Evolutionary conservation across 305 asterid genomes (phyloP).

Genomic region (Fraxinus baroniana): DNA sequence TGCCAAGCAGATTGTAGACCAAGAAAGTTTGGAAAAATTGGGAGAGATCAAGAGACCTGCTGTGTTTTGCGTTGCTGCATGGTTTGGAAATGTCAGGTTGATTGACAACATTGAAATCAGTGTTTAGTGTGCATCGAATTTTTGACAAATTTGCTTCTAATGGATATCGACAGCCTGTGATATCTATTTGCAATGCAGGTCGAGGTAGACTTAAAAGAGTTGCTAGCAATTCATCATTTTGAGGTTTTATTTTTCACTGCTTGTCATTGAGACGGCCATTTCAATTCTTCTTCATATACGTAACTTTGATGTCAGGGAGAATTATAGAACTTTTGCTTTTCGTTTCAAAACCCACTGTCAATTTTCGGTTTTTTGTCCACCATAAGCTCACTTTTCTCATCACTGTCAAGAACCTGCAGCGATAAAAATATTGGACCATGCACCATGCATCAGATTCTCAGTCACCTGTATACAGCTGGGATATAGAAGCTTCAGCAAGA

Average conservation of each 20-base stretch:
- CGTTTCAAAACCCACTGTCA: not conserved
- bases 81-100: slow-evolving; percentile 84
- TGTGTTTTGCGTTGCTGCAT: slow-evolving; percentile 82
- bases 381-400: slow-evolving; percentile 63
- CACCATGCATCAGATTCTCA: slow-evolving; percentile 5
- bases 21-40: slow-evolving; percentile 54
- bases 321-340: not conserved
- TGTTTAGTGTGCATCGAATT: slow-evolving; percentile 11
- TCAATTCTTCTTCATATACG: not conserved
- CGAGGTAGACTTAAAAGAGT: not conserved
- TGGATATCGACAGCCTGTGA: not conserved
- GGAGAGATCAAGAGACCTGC: slow-evolving; percentile 63
- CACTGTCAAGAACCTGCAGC: slow-evolving; percentile 66
- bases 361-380: not conserved
- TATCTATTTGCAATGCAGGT: not conserved
- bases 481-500: not conserved
- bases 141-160: not conserved
- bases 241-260: not conserved
- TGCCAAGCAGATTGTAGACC: slow-evolving; percentile 73
- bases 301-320: not conserved
- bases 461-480: slow-evolving; percentile 5
- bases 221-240: not conserved
- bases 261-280: not conserved
- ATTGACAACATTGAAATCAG: slow-evolving; percentile 80
- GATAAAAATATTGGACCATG: slow-evolving; percentile 5